Conservation (phyloP, 2,329 filamentous ascomycete species). For the Phaeosphaeriaceae sp. region DNA sequence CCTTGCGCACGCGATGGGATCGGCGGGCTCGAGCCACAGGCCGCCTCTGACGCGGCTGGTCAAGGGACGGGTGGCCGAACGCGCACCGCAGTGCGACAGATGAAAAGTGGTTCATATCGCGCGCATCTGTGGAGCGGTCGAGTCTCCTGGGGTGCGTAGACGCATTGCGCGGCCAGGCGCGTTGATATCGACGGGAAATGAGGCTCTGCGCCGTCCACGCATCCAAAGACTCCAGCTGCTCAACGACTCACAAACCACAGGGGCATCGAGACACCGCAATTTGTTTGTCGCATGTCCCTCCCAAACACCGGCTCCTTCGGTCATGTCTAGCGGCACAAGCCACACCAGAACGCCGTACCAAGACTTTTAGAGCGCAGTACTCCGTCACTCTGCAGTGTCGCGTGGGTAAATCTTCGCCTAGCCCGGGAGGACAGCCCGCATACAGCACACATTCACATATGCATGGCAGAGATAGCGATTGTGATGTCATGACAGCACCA, state of each 20-base stretch:
- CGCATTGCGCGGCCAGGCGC: conserved; percentile 1
- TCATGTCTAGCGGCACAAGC: conserved; percentile 11
- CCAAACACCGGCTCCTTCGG: not conserved
- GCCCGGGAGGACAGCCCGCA: not conserved
- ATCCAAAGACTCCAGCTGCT: not conserved
- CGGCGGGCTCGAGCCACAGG: conserved; percentile 5
- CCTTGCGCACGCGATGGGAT: conserved; percentile 4
- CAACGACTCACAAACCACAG: not conserved
- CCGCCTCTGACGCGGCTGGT: conserved; percentile 7
- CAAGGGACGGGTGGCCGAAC: not conserved
- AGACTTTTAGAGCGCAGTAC: not conserved
- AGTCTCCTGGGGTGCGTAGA: not conserved
- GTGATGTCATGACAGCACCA: conserved; percentile 17
- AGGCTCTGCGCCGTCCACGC: conserved; percentile 1
- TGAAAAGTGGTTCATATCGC: conserved; percentile 9
- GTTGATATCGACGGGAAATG: not conserved
- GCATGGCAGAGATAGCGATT: not conserved
- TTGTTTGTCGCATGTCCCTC: not conserved
- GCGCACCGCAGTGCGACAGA: conserved; percentile 3
- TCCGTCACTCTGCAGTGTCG: conserved; percentile 16
- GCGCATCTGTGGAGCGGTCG: not conserved
- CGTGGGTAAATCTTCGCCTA: conserved; percentile 6
- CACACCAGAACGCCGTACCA: conserved; percentile 8
- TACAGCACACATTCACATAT: conserved; percentile 1
- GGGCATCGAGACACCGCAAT: not conserved